Base-by-base conservation (phyloP, 1,139 yeast species). In the Trichomonascaceae sp. region DNA sequence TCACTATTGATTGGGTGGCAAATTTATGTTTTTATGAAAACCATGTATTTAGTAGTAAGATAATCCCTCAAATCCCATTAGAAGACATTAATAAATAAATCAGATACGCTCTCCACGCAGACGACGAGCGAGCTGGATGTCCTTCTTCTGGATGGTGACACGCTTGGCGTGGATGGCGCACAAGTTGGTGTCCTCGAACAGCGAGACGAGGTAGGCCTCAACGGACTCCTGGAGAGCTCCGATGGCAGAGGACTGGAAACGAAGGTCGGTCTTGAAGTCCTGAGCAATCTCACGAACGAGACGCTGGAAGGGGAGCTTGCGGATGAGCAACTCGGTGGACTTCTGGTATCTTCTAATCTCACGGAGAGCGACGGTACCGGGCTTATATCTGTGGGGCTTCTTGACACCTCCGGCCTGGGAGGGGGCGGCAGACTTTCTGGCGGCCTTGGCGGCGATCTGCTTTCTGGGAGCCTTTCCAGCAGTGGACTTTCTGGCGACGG, bases 391-490 rank as follows among this genome's bases (percentile, higher is more conserved):
- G 84, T 87, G 97, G 52, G 96, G 96, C 75, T 87, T 87, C 87
- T 87, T 87, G 64, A 87, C 96, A 77, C 96, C 97, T 64, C 96
- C 96, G 47, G 94, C 72, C 37, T 57, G 42, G 34, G 56, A 44
- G 13, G 38, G 15, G 29, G 62, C 60, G 42, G 96, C 96, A 39
- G 97, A 85, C 70, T 87, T 87, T 76, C 97, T 80, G 54, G 97
- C 96, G 56, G 95, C 96, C 80, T 87, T 87, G 52, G 96, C 85
- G 57, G 97, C 96, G 60, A 87, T 76, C 71, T 85, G 95, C 73
- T 87, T 87, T 79, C 97, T 82, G 74, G 97, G 97, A 48, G 96
- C 96, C 68, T 87, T 87, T 71, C 97, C 97, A 78, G 95, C 95
- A 59, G 95, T 84, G 54, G 96, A 84, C 69, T 85, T 85, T 78